phyloP scores from a whole-genome alignment of 495 filamentous ascomycete species.

The Trichocladium uniseriatum region DNA sequence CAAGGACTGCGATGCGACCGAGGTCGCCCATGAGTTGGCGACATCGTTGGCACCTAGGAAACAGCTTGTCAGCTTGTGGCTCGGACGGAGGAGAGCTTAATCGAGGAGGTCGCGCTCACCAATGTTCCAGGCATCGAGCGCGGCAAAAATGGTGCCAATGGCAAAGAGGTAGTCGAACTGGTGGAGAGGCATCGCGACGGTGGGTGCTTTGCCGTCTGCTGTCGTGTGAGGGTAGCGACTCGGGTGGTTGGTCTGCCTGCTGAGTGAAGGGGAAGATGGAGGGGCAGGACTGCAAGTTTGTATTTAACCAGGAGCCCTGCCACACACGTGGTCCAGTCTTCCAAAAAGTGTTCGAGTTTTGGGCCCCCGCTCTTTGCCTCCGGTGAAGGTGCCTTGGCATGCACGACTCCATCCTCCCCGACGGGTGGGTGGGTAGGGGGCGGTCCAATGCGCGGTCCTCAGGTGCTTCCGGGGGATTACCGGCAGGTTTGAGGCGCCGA shows the following conservation, averaged over 20 bases:
- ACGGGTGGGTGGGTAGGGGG: too few species aligned
- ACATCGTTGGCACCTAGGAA: slow-evolving; percentile 55
- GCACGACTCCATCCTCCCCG: too few species aligned
- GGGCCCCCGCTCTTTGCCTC: too few species aligned
- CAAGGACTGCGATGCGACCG: slow-evolving; percentile 58
- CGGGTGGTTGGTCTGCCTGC: background rate
- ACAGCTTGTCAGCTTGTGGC: background rate
- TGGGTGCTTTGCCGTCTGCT: background rate
- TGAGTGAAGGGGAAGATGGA: background rate
- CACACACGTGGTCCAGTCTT: too few species aligned
- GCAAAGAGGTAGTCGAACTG: slow-evolving; percentile 64
- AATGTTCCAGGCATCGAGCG: slow-evolving; percentile 65
- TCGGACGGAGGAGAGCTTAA: background rate
- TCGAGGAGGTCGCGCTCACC: slow-evolving; percentile 17
- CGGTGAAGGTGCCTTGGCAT: too few species aligned
- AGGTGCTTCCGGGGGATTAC: too few species aligned
- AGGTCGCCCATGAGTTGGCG: slow-evolving; percentile 66
- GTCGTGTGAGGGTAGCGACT: slow-evolving; percentile 6
- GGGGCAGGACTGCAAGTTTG: background rate
- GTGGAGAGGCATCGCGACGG: slow-evolving; percentile 32
- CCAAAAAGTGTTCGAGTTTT: too few species aligned
- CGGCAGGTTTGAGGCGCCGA: too few species aligned
- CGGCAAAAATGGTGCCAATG: slow-evolving; percentile 67
- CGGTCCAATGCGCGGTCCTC: too few species aligned
- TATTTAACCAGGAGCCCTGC: background rate